Conservation (phyloP, 306 rosid genomes). For the Vigna angularis region DNA sequence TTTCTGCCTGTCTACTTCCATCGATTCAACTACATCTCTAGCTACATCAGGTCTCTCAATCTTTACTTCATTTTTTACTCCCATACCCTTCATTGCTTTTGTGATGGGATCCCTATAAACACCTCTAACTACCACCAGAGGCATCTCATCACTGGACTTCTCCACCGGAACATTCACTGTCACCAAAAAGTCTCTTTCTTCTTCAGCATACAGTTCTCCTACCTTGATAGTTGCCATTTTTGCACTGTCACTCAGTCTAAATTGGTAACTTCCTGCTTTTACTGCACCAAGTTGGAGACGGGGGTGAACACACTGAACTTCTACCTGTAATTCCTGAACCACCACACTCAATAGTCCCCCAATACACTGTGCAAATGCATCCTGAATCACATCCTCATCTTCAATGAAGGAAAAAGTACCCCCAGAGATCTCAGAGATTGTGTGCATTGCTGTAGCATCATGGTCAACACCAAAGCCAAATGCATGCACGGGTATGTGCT, state of each 20-base stretch:
- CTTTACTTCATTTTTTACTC: conserved; percentile 62
- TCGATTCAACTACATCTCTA: conserved; percentile 55
- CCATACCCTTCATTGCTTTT: conserved; percentile 60
- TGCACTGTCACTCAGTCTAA: conserved; percentile 56
- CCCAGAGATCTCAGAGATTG: conserved; percentile 83
- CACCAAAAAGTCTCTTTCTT: conserved; percentile 86
- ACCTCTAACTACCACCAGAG: conserved; percentile 67
- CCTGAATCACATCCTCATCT: conserved; percentile 87
- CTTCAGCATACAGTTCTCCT: conserved; percentile 94
- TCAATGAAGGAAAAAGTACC: conserved; percentile 98
- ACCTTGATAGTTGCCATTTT: conserved; percentile 70
- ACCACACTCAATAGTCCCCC: conserved; percentile 97
- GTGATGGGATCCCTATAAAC: conserved; percentile 70
- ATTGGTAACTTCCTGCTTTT: conserved; percentile 80
- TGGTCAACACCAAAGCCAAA: conserved; percentile 95
- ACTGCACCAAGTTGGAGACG: conserved; percentile 63
- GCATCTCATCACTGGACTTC: conserved; percentile 57
- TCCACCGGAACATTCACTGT: conserved; percentile 77
- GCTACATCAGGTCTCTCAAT: conserved; percentile 72
- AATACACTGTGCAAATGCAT: conserved; percentile 97
- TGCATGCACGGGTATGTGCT: conserved; percentile 86
- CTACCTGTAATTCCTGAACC: conserved; percentile 77
- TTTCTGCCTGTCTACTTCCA: conserved; percentile 86
- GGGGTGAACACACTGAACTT: conserved; percentile 67
- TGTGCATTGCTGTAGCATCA: conserved; percentile 82